phyloP scores from a whole-genome alignment of 2,329 filamentous ascomycete species.

The Ophiognomonia clavigignenti-juglandacearum region DNA sequence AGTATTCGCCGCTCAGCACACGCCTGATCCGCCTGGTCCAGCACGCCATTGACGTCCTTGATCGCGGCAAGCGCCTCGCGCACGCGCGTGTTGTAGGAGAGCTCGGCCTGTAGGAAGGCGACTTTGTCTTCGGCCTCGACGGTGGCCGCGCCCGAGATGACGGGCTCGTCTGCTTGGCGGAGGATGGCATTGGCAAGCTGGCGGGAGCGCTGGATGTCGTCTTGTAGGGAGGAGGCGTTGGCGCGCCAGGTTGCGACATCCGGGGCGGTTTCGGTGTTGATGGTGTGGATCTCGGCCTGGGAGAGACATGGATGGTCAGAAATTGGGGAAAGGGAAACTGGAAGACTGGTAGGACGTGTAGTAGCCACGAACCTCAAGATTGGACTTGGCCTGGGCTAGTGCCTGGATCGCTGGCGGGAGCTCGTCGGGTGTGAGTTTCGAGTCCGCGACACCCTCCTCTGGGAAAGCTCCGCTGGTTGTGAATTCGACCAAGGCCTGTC shows the following conservation, averaged over 20 bases:
- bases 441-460: constrained; percentile 38
- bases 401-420: constrained; percentile 37
- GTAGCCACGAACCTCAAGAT: constrained; percentile 36
- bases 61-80: constrained; percentile 45
- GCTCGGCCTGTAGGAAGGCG: constrained; percentile 53
- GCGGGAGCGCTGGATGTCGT: constrained; percentile 78
- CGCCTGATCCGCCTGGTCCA: constrained; percentile 56
- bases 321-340: background rate
- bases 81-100: constrained; percentile 55
- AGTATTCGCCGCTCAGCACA: constrained; percentile 50
- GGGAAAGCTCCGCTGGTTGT: constrained; percentile 44
- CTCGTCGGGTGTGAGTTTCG: constrained; percentile 27
- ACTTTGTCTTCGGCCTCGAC: constrained; percentile 49
- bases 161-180: constrained; percentile 64
- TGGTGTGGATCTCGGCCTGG: constrained; percentile 65
- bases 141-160: constrained; percentile 47
- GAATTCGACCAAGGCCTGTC: constrained; percentile 60
- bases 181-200: constrained; percentile 77
- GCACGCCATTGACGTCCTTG: constrained; percentile 53
- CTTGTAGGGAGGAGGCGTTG: constrained; percentile 78
- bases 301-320: background rate
- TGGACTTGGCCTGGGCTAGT: constrained; percentile 36
- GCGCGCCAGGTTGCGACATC: constrained; percentile 83
- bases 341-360: constrained; percentile 7
- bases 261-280: constrained; percentile 71